These are phyloP conservation scores for Melastoma candidum DNA, from an alignment of 441 rosid species.

Conservation along the genomic window DNA sequence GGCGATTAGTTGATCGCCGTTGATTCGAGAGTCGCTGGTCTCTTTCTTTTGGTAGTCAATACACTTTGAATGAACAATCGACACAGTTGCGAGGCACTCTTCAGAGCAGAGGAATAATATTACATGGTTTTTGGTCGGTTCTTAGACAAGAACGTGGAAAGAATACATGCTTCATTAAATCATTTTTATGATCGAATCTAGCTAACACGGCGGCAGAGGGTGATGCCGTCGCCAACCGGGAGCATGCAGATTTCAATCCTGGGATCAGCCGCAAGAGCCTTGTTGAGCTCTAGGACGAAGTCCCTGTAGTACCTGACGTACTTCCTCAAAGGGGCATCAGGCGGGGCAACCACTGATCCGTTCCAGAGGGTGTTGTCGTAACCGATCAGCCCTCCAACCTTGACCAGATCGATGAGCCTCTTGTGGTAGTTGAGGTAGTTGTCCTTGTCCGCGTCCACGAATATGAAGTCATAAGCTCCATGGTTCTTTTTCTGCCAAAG, in stretches of 20 bases:
- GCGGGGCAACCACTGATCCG: conserved; percentile 80
- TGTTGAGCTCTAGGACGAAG: conserved; percentile 83
- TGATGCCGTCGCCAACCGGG: conserved; percentile 91
- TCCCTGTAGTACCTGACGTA: conserved; percentile 67
- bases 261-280: conserved; percentile 87
- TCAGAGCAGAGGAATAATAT: no score
- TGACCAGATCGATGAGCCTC: conserved; percentile 67
- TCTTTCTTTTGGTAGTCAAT: no score
- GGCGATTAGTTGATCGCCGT: no score
- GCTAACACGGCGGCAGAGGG: conserved; percentile 86
- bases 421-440: conserved; percentile 86
- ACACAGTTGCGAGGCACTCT: no score
- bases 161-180: no score
- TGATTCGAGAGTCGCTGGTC: no score
- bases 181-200: conserved; percentile 17
- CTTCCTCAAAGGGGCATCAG: conserved; percentile 73
- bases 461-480: conserved; percentile 73
- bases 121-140: no score
- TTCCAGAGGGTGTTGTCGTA: conserved; percentile 98
- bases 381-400: conserved; percentile 81
- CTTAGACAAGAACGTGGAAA: no score
- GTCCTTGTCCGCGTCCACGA: conserved; percentile 97
- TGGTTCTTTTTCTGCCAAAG: conserved; percentile 47
- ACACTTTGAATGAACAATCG: no score
- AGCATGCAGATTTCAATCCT: conserved; percentile 98